phyloP scores from a whole-genome alignment of 1,139 yeast genomes.

The Meyerozyma elateridarum region DNA sequence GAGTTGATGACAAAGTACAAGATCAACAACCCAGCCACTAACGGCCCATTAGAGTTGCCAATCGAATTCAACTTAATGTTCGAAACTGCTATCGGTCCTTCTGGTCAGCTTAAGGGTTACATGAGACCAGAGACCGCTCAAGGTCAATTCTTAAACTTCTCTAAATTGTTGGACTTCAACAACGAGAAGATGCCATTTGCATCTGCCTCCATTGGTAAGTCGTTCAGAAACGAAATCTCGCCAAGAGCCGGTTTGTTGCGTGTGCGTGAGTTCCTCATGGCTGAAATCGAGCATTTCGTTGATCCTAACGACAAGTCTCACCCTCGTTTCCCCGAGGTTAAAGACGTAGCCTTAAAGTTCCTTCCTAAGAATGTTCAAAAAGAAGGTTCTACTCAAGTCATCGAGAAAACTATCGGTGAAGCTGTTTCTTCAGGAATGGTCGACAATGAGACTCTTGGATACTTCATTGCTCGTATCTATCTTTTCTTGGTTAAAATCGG shows the following conservation, averaged over 20 bases:
- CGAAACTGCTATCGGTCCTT: conserved; percentile 98
- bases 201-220: conserved; percentile 96
- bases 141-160: conserved; percentile 96
- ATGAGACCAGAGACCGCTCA: conserved; percentile 99
- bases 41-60: conserved; percentile 83
- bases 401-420: conserved; percentile 72
- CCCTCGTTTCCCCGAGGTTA: conserved; percentile 70
- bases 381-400: conserved; percentile 69
- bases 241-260: conserved; percentile 97
- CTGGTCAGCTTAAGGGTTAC: conserved; percentile 93
- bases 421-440: conserved; percentile 86
- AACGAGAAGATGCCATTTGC: conserved; percentile 98
- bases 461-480: conserved; percentile 91
- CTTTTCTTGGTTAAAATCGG: conserved; percentile 83
- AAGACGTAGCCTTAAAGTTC: conserved; percentile 67
- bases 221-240: conserved; percentile 97
- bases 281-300: conserved; percentile 97
- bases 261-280: conserved; percentile 98
- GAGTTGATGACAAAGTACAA: conserved; percentile 75
- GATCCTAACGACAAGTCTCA: conserved; percentile 88
- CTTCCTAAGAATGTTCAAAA: conserved; percentile 85
- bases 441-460: conserved; percentile 96
- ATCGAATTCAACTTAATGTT: conserved; percentile 97
- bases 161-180: conserved; percentile 89
- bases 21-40: conserved; percentile 88